These are phyloP conservation scores for Populus hybrid DNA, from an alignment of 441 rosid species.

Conservation along the genomic window DNA sequence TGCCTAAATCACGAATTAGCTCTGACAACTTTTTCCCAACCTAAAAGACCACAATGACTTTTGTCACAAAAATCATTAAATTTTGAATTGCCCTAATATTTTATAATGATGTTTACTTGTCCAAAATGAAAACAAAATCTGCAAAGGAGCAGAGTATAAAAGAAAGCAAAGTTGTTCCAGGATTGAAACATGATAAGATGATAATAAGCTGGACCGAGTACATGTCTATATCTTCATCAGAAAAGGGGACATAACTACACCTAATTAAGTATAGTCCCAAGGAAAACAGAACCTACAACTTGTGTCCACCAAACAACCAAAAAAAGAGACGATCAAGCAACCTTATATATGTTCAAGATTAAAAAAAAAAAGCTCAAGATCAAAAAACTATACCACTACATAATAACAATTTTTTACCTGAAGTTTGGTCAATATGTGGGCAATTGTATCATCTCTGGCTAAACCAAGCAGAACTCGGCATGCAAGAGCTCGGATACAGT, in stretches of 20 bases:
- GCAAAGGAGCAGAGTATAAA: neutral
- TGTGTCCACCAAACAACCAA: neutral
- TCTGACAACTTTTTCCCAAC: conserved; percentile 97
- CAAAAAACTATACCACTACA: neutral
- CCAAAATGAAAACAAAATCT: neutral
- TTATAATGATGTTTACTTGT: neutral
- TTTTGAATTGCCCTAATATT: neutral
- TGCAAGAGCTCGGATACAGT: conserved; percentile 93
- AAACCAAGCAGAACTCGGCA: conserved; percentile 98
- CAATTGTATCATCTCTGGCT: conserved; percentile 96
- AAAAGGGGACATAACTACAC: neutral
- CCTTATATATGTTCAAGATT: neutral
- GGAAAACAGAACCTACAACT: neutral
- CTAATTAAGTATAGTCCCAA: neutral
- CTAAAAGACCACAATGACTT: conserved; percentile 39
- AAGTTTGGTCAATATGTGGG: conserved; percentile 95
- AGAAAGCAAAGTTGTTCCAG: neutral
- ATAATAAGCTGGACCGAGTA: neutral
- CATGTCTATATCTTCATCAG: neutral
- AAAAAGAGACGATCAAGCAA: neutral
- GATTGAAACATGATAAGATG: neutral
- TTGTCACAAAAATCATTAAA: neutral
- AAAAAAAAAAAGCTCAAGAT: neutral
- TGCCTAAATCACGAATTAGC: conserved; percentile 89
- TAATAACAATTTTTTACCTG: conserved; percentile 48